Base-by-base conservation (phyloP, 2,329 filamentous ascomycete species). In the Diaporthe aspalathi region DNA sequence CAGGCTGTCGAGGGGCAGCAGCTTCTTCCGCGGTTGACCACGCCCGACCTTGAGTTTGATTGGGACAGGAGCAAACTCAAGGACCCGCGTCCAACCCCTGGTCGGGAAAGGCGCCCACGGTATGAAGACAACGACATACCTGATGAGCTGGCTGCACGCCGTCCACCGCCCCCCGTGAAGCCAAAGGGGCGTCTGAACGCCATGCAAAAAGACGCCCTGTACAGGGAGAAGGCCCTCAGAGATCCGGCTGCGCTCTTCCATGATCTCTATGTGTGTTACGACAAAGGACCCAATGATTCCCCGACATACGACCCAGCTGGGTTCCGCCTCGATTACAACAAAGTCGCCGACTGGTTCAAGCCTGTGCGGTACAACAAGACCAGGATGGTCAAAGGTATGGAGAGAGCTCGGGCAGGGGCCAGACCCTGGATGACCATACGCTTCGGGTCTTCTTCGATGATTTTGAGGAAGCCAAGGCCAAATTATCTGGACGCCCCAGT, bases 31-130 rank as follows among this genome's bases (percentile, higher is more conserved):
- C 76, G 76, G 11, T 57, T 77, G 29, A 77, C 75, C 8, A 76
- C 74, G 1, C 76, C 76, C 1, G 76, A 78, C 43, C 72, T 78
- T 3, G 75, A 77, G 49, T 77, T 76, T 53, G 76, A 78, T 49
- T 78, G 71, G 35, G 75, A 78, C 43, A 73, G 70, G 27, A 76
- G 70, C 45, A 73, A 76, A 40, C 65, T 78, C 20, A 75, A 76
- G 29, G 76, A 77, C 50, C 75, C 73, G 24, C 76, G 76, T 9
- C 71, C 69, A 12, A 78, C 76, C 0, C 76, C 76, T 3, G 76
- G 76, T 14, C 75, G 75, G 29, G 68, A 74, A 8, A 70, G 29
- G 35, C 72, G 74, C 35, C 76, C 76, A 11, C 70, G 74, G 20
- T 66, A 56, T 27, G 49, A 68, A 0, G 22, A 20, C 0, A 4